Base-by-base conservation (phyloP, 306 rosid species). In the Luffa aegyptiaca region DNA sequence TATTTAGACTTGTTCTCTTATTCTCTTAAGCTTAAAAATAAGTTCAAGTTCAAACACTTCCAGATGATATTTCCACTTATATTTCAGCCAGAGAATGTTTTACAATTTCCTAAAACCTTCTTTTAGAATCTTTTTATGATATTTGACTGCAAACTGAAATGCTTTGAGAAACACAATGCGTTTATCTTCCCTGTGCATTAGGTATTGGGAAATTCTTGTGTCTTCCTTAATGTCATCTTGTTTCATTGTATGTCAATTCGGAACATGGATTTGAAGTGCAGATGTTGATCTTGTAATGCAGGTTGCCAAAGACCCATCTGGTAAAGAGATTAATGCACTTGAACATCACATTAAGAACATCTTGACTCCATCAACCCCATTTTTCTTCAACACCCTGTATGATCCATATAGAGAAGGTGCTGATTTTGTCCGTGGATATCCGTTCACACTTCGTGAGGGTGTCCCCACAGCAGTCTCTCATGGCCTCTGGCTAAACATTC, bases 401-500 rank as follows among this genome's bases (percentile, higher is more conserved):
- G 97, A 93, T 52, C 97, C 97, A 10, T 93, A 88, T 84, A 88
- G 96, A 82, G 93, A 91, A 1, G 96, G 97, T 48, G 76, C 93
- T 2, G 94, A 93, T 66, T 93, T 93, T 33, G 94, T 93, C 65
- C 97, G 97, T 1, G 97, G 97, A 66, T 93, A 93, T 64, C 97
- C 96, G 0, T 93, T 93, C 73, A 91, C 90, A 76, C 93, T 93
- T 26, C 89, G 94, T 13, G 94, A 86, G 74, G 96, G 96, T 53
- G 86, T 82, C 14, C 97, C 96, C 36, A 93, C 97, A 0, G 96
- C 91, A 12, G 89, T 85, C 26, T 93, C 97, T 77, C 97, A 93
- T 41, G 96, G 97, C 37, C 92, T 93, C 41, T 93, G 97, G 97
- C 92, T 93, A 72, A 93, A 93, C 88, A 83, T 91, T 77, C 96